Percentiles rank a stretch among this genome's conserved stretches.
Conservation (phyloP, 1,284 basidiomycete species). For the Trichosporon coremiiforme region DNA sequence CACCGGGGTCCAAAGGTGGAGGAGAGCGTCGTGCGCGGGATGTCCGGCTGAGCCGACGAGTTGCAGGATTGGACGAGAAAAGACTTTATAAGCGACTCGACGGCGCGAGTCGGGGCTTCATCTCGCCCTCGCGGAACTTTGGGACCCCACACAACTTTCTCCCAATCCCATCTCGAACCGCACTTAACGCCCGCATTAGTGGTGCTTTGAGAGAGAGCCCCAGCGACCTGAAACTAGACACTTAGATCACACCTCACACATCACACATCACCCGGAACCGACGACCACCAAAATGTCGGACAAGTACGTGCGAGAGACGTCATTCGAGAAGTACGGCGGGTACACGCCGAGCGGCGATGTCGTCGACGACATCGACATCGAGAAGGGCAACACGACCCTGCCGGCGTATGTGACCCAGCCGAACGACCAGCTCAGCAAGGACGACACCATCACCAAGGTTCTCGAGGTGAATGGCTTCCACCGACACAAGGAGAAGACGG, state of each 20-base stretch:
- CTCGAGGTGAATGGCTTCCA: slow-evolving; percentile 18
- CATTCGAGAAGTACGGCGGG: neutral
- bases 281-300: neutral
- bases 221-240: neutral
- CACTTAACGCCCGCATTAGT: neutral
- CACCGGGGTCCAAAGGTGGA: neutral
- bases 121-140: neutral
- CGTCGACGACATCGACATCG: neutral
- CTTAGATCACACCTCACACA: no score
- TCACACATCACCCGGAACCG: neutral
- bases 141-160: neutral
- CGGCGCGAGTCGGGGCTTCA: neutral
- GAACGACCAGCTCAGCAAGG: slow-evolving; percentile 11
- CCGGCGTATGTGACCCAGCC: neutral
- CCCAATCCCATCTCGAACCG: neutral
- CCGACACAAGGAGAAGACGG: neutral
- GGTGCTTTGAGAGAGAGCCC: neutral
- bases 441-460: slow-evolving; percentile 18
- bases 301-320: neutral
- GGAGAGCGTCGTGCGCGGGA: neutral
- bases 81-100: neutral
- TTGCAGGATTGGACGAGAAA: neutral
- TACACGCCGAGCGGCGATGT: neutral
- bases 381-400: neutral
- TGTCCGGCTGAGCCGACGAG: neutral